A percentile compares a stretch with the other conserved stretches of the same genome.
phyloP scores from a whole-genome alignment of 768 basidiomycete genomes.

The Phallus indusiatus region DNA sequence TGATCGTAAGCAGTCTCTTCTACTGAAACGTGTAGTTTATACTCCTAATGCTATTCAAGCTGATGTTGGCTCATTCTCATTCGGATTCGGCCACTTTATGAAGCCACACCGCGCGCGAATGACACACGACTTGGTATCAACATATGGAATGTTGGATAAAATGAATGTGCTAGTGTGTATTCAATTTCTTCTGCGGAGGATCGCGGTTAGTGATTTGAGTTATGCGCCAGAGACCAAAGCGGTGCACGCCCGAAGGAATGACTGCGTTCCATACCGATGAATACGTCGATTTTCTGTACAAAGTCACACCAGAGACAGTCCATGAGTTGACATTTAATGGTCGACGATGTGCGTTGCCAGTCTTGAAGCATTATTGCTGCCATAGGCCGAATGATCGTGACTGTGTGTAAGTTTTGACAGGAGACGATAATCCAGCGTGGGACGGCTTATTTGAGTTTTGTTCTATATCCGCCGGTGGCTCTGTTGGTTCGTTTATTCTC shows the following conservation, averaged over 20 bases:
- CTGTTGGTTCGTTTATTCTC: slow-evolving; percentile 50
- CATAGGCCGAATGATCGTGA: no score
- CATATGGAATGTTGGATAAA: slow-evolving; percentile 88
- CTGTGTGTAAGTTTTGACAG: slow-evolving; percentile 47
- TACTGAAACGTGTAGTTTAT: background rate
- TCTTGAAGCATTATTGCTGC: no score
- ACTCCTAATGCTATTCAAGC: no score
- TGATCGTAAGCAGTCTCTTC: slow-evolving; percentile 40
- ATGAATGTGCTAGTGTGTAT: slow-evolving; percentile 87
- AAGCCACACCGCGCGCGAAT: slow-evolving; percentile 94
- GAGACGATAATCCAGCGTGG: slow-evolving; percentile 94
- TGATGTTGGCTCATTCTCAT: slow-evolving; percentile 69
- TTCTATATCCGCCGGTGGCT: slow-evolving; percentile 92
- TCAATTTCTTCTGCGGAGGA: no score
- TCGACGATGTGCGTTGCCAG: slow-evolving; percentile 66
- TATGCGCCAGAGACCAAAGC: slow-evolving; percentile 57
- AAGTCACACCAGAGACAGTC: slow-evolving; percentile 85
- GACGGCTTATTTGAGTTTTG: slow-evolving; percentile 97
- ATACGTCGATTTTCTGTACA: slow-evolving; percentile 85
- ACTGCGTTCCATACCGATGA: slow-evolving; percentile 96
- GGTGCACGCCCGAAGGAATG: slow-evolving; percentile 72
- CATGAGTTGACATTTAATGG: slow-evolving; percentile 80
- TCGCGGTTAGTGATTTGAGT: no score
- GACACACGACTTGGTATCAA: slow-evolving; percentile 83
- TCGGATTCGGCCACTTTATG: slow-evolving; percentile 87